phyloP scores from a whole-genome alignment of 2,329 filamentous ascomycete genomes.

The Colletotrichum sansevieriae region DNA sequence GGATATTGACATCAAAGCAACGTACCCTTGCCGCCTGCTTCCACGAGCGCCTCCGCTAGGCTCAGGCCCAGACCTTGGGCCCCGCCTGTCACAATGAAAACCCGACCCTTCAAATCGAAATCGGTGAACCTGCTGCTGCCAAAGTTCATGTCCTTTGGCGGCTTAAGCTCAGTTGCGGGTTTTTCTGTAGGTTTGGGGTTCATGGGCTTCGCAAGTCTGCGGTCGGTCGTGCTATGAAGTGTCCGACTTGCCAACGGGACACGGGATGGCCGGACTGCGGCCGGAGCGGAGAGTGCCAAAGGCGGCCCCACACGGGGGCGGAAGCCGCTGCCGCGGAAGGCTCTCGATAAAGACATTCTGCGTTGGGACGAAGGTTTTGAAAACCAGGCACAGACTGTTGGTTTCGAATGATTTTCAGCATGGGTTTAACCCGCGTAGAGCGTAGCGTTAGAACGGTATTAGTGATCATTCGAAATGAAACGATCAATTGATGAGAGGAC shows the following conservation, averaged over 20 bases:
- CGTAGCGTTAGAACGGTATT: fast-evolving
- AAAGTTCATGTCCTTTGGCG: conserved; percentile 44
- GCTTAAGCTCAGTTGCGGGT: conserved; percentile 43
- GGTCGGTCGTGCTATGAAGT: conserved; percentile 12
- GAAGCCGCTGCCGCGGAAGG: not conserved
- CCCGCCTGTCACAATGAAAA: conserved; percentile 79
- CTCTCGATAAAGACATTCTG: conserved; percentile 10
- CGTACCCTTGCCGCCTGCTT: conserved; percentile 77
- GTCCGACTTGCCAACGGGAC: not conserved
- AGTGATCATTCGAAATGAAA: not conserved
- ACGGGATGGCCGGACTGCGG: not conserved
- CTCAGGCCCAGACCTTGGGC: conserved; percentile 80
- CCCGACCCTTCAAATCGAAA: conserved; percentile 76
- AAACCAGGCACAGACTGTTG: no score
- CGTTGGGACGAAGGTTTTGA: not conserved
- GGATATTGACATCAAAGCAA: conserved; percentile 3
- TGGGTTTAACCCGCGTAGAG: not conserved
- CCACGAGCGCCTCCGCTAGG: conserved; percentile 78
- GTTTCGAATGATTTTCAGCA: no score
- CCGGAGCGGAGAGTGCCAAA: not conserved
- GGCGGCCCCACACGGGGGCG: not conserved
- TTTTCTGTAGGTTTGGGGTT: conserved; percentile 47
- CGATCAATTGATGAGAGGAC: not conserved
- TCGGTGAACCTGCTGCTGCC: conserved; percentile 67
- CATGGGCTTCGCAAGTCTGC: conserved; percentile 37